These are phyloP conservation scores for Seminavis robusta DNA, from an alignment of 108 stramenopile genomes.

Conservation along the genomic window DNA sequence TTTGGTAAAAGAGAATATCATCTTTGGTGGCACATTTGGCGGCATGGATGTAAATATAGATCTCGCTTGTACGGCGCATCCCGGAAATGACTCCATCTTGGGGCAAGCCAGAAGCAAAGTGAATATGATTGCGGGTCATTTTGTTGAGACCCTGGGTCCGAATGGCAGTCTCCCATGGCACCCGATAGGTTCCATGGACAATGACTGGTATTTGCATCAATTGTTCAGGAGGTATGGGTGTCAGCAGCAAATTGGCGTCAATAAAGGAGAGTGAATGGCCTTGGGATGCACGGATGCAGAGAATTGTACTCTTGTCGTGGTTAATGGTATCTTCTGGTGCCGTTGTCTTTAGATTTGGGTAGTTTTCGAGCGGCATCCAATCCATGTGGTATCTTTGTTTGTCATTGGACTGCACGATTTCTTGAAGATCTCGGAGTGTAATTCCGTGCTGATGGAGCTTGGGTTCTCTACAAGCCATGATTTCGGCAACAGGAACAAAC, in stretches of 20 bases:
- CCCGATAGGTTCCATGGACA: conserved; percentile 70
- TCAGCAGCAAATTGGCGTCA: conserved; percentile 47
- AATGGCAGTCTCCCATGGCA: conserved; percentile 62
- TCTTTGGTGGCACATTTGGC: conserved; percentile 55
- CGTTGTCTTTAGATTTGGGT: conserved; percentile 1
- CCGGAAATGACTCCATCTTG: conserved; percentile 72
- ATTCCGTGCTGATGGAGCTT: conserved; percentile 24
- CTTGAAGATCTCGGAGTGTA: conserved; percentile 42
- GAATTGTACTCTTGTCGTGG: conserved; percentile 9
- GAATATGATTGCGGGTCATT: conserved; percentile 81
- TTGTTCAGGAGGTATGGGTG: conserved; percentile 40
- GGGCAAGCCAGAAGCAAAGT: conserved; percentile 75
- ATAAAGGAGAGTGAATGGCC: conserved; percentile 66
- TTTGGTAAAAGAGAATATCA: conserved; percentile 58
- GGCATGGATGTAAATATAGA: conserved; percentile 69
- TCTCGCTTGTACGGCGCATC: conserved; percentile 60
- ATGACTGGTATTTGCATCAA: conserved; percentile 39
- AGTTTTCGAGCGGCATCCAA: conserved; percentile 21
- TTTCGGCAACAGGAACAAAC: conserved; percentile 56
- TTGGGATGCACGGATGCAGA: conserved; percentile 86
- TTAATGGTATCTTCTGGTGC: not conserved
- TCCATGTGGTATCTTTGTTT: conserved; percentile 66
- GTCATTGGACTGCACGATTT: conserved; percentile 61
- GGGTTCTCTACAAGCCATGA: conserved; percentile 47
- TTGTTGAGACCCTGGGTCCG: conserved; percentile 49